Percentiles rank a stretch among this genome's conserved stretches.
These are phyloP conservation scores for Fusarium decemcellulare DNA, from an alignment of 2,329 filamentous ascomycete genomes.

Conservation along the genomic window DNA sequence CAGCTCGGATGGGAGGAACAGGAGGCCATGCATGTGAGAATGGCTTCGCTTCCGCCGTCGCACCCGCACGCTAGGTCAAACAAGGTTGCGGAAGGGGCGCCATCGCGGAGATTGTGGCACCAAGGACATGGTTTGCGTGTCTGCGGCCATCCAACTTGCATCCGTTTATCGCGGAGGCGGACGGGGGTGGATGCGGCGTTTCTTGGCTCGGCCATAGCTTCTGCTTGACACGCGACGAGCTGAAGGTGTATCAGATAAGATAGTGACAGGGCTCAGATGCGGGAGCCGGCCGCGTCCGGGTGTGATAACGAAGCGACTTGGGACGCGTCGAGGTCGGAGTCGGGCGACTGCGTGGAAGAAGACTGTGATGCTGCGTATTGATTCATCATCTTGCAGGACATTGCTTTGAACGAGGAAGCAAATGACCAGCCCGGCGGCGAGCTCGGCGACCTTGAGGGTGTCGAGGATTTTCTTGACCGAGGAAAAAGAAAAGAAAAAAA, in stretches of 20 bases:
- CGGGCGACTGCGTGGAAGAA: slow-evolving; percentile 31
- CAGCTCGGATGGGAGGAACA: not conserved
- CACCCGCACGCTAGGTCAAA: slow-evolving; percentile 9
- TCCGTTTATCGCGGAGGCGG: slow-evolving; percentile 37
- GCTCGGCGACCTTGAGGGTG: no score
- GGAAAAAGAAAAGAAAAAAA: not conserved
- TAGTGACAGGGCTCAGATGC: slow-evolving; percentile 14
- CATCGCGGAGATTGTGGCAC: slow-evolving; percentile 14
- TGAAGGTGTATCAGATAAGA: slow-evolving; percentile 37
- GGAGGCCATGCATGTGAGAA: not conserved
- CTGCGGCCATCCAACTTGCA: slow-evolving; percentile 32
- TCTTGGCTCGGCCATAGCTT: slow-evolving; percentile 25
- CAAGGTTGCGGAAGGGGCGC: slow-evolving; percentile 6
- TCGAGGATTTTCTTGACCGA: no score
- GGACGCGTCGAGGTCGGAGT: slow-evolving; percentile 19
- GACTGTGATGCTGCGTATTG: not conserved
- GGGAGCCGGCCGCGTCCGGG: slow-evolving; percentile 42
- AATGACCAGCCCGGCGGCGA: no score
- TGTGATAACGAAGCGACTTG: slow-evolving; percentile 5
- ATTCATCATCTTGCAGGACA: no score
- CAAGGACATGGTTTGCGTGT: slow-evolving; percentile 12
- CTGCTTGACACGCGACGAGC: slow-evolving; percentile 23
- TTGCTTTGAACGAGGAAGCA: no score
- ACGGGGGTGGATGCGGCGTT: slow-evolving; percentile 12
- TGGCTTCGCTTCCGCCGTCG: slow-evolving; percentile 2